Conservation (phyloP, 2,329 filamentous ascomycete species). For the Aspergillus sp. region DNA sequence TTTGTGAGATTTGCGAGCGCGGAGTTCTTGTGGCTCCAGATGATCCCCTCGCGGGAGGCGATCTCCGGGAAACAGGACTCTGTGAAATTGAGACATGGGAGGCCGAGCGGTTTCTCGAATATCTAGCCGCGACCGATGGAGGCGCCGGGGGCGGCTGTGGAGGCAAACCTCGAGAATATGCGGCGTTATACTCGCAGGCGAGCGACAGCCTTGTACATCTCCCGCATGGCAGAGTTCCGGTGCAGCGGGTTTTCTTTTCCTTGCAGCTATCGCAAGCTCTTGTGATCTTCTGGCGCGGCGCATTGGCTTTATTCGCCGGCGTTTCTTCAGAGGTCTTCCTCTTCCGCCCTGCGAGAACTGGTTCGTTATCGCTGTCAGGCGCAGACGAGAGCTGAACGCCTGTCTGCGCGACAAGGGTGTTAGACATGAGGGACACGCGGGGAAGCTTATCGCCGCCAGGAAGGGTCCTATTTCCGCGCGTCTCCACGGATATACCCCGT, state of each 20-base stretch:
- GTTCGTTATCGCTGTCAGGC: background rate
- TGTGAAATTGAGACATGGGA: background rate
- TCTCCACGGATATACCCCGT: background rate
- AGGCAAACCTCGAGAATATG: slow-evolving; percentile 38
- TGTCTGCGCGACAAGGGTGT: slow-evolving; percentile 8
- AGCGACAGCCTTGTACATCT: slow-evolving; percentile 35
- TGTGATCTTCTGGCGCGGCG: slow-evolving; percentile 37
- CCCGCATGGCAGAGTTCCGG: slow-evolving; percentile 37
- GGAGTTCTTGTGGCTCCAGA: background rate
- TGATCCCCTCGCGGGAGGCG: slow-evolving; percentile 5
- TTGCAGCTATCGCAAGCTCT: slow-evolving; percentile 41
- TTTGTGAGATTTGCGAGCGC: slow-evolving; percentile 1
- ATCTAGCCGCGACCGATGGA: slow-evolving; percentile 12
- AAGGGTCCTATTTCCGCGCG: background rate
- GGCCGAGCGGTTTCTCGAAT: slow-evolving; percentile 9
- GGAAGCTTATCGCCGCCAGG: background rate
- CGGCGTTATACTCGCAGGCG: slow-evolving; percentile 36
- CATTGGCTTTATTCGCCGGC: slow-evolving; percentile 18
- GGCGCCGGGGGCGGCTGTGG: slow-evolving; percentile 31
- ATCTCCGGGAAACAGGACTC: slow-evolving; percentile 6
- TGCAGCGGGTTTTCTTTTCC: slow-evolving; percentile 39
- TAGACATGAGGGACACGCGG: slow-evolving; percentile 1
- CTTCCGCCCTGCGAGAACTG: slow-evolving; percentile 21
- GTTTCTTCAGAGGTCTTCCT: slow-evolving; percentile 28
- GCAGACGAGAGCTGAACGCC: slow-evolving; percentile 11